Conservation (phyloP, 306 rosid genomes). For the Sicyos edulis region DNA sequence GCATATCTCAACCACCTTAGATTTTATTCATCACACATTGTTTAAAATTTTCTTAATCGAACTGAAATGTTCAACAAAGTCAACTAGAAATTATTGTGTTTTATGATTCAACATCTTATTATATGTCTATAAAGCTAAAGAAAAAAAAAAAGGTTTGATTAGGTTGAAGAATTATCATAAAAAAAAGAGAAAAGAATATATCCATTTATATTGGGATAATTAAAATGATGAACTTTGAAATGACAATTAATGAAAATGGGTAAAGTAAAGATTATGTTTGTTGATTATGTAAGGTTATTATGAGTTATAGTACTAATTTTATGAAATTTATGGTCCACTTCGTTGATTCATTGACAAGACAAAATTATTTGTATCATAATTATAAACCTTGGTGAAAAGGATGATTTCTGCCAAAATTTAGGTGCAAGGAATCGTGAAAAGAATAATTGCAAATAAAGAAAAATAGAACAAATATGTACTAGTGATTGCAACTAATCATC, state of each 20-base stretch:
- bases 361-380: not conserved
- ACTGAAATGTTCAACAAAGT: not conserved
- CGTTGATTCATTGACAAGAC: not conserved
- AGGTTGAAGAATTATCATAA: not conserved
- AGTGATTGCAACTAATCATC: too few species aligned
- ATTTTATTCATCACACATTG: not conserved
- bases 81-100: not conserved
- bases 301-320: not conserved
- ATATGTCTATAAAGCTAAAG: not conserved
- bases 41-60: not conserved
- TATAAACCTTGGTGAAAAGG: not conserved
- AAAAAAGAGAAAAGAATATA: not conserved
- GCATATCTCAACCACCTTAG: not conserved
- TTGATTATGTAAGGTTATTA: constrained; percentile 8
- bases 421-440: too few species aligned
- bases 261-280: constrained; percentile 10
- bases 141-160: not conserved
- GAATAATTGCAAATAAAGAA: too few species aligned
- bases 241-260: not conserved
- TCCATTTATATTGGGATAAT: not conserved
- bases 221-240: constrained; percentile 8
- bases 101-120: not conserved
- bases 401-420: too few species aligned
- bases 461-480: too few species aligned
- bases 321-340: not conserved